Base-by-base conservation (phyloP, 129 eudicot genomes). In the Kitagawia praeruptora region DNA sequence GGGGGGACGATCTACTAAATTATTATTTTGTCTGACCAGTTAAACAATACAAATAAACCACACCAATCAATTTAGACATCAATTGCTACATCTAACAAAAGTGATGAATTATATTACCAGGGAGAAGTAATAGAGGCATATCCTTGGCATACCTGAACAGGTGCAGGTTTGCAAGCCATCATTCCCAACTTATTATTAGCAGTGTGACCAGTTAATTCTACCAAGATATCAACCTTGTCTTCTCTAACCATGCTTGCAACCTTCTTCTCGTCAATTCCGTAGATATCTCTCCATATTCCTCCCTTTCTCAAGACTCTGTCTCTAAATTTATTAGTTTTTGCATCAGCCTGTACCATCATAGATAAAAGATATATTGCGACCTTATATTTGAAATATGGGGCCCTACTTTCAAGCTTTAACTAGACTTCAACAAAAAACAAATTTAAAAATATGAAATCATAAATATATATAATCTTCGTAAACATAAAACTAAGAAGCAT, bases 131-230 rank as follows among this genome's bases (percentile, higher is more conserved):
- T 64, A 75, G 38, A 15, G 11, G 79, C 47, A 40, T 56, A 31
- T 79, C 28, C 77, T 77, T 23, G 58, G 70, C 82, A 76, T 84
- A 91, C 98, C 98, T 94, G 97, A 77, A 94, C 83, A 80, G 98
- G 98, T 38, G 97, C 97, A 86, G 98, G 96, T 14, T 91, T 89
- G 80, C 98, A 94, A 82, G 98, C 97, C 96, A 94, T 87, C 93
- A 87, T 94, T 75, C 98, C 98, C 80, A 94, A 78, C 86, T 94
- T 94, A 86, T 94, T 94, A 78, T 94, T 94, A 80, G 98, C 98
- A 53, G 98, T 94, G 81, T 92, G 98, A 70, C 98, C 97, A 75
- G 98, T 95, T 77, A 95, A 93, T 83, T 95, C 98, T 73, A 92
- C 98, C 91, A 95, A 84, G 82, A 95, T 95, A 82, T 95, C 98